Percentiles rank a stretch among this genome's conserved stretches.
Conservation (phyloP, 805 yeast species). For the Kazachstania viticola region DNA sequence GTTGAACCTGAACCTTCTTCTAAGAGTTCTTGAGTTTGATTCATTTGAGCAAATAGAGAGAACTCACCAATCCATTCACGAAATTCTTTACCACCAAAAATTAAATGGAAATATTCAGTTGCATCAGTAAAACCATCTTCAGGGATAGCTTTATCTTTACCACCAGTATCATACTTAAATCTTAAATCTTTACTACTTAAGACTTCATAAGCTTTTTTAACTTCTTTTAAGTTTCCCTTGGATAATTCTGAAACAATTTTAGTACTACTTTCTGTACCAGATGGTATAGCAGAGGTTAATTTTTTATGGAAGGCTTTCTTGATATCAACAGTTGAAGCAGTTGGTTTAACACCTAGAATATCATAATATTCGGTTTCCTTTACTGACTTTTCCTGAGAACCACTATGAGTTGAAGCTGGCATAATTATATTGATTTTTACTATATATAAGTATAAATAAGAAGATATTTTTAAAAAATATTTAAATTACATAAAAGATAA, state of each 20-base stretch:
- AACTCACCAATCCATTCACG: conserved; percentile 66
- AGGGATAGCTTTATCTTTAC: conserved; percentile 60
- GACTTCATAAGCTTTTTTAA: conserved; percentile 57
- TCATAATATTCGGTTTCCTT: conserved; percentile 50
- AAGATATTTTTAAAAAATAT: not conserved
- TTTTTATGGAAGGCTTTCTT: conserved; percentile 84
- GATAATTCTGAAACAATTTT: too few relatives aligned
- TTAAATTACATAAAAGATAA: too few relatives aligned
- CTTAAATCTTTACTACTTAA: conserved; percentile 60
- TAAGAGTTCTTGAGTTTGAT: conserved; percentile 29
- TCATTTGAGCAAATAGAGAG: conserved; percentile 48
- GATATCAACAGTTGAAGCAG: conserved; percentile 67
- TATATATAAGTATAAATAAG: not conserved
- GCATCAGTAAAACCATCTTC: conserved; percentile 72
- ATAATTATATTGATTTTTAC: not conserved
- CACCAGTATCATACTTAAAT: conserved; percentile 64
- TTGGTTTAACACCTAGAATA: conserved; percentile 47
- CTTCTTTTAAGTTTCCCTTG: conserved; percentile 67
- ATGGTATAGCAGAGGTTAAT: conserved; percentile 85
- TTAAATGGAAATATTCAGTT: conserved; percentile 62
- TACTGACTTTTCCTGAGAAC: not conserved
- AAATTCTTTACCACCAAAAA: conserved; percentile 74
- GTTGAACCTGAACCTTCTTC: conserved; percentile 19
- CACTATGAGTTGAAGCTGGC: too few relatives aligned
- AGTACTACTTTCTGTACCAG: conserved; percentile 86